Base-by-base conservation (phyloP, 805 yeast genomes). In the Torulaspora microellipsoides region DNA sequence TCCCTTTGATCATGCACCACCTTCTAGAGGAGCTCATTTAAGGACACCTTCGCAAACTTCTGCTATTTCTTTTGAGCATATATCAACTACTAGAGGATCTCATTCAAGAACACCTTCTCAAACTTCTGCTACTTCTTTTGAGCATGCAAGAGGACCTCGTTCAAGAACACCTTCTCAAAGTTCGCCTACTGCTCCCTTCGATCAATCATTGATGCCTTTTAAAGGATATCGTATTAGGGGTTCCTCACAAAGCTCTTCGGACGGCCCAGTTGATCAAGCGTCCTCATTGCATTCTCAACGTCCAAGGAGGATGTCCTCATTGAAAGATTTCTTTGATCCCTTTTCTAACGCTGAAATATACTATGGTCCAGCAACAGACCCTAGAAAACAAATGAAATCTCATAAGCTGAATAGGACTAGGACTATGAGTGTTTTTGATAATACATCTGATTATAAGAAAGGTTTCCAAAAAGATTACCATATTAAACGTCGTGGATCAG, bases 261-360 rank as follows among this genome's bases (percentile, higher is more conserved):
- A 20, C 42, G 12, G 36, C 31, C 5, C 42, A 27, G 31, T 38
- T 38, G 14, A 38, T 25, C 23, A 28, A n/a, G 38, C 25, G 12
- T 20, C 41, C 3, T 25, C 13, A 15, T n/a, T 31, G 31, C 31
- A 27, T 14, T 20, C 44, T 8, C 48, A 45, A 20, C 49, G 49
- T 15, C 60, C 59, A 46, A 53, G 60, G 38, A 55, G 72, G 47
- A 42, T 56, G 32, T 69, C 76, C 2, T 74, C 81, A 3, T 56
- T 68, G 23, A 80, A 75, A 28, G 77, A 74, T n/a, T 53, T 72
- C 34, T 46, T 53, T 30, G 81, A 83, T 57, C 93, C 93, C 0
- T 81, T 71, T 49, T 81, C 83, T 13, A 64, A 68, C n/a, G 76
- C 91, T 0, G 90, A 83, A 38, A 68, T 73, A 20, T 85, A 85